Evolutionary conservation across 2,329 filamentous ascomycete species (phyloP), one percentile per base, ranked within the genome.

Genomic region (Pyrenophora seminiperda): DNA sequence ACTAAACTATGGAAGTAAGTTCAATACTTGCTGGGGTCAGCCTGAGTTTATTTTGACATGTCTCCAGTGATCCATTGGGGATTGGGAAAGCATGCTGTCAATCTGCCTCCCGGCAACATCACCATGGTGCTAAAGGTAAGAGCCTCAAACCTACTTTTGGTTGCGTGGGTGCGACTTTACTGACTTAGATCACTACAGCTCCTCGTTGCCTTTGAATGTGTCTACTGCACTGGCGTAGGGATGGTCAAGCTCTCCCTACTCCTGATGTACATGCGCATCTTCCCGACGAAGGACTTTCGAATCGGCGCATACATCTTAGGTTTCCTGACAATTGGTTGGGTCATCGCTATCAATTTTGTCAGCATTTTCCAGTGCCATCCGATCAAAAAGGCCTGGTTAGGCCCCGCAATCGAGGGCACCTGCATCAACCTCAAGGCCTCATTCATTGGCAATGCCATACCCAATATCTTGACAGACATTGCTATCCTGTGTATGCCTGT

Each of bases 191-290:
- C 18, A 42, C 7, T 3, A 19, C 20, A 81, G 63, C 74, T 76
- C 60, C 71, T 81, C 5, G 62, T 81, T 10, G 75, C 77, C 9
- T 77, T 75, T 17, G 78, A 80, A 58, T 70, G 79, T 46, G 65
- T 80, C 31, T 81, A 81, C 56, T 75, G 72, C 19, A 79, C 73
- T 59, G 79, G 77, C 22, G 65, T 81, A 3, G 76, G 74, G 31
- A 75, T 78, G 67, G 78, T 79, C n/a, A 83, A 81, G 56, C 46
- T 81, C 11, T 76, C 75, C 41, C 68, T 82, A 17, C 59, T 83
- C 36, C 64, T 81, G 33, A 80, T 82, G 77, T 82, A 81, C 68
- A 75, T 74, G 58, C 78, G 79, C 59, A 79, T 82, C 54, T 82
- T 82, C 62, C 76, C 70, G 15, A 67, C 76, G 4, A 67, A 68